Percentiles rank a stretch among this genome's conserved stretches.
These are phyloP conservation scores for Neofusicoccum kwambonambiense DNA, from an alignment of 2,329 filamentous ascomycete genomes.

Conservation along the genomic window DNA sequence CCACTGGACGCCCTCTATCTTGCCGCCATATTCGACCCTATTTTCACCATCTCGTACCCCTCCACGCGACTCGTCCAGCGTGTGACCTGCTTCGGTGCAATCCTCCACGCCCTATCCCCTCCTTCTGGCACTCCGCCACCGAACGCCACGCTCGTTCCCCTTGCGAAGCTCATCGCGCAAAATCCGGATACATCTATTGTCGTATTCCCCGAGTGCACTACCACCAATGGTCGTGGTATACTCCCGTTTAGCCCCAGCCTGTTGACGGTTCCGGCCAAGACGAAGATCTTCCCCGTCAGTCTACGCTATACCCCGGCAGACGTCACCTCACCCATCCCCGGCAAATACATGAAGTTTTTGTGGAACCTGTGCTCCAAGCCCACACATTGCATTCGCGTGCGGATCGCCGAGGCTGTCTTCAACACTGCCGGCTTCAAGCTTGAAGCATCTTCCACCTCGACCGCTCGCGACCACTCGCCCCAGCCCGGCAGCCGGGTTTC, in stretches of 20 bases:
- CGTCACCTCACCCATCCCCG: constrained; percentile 85
- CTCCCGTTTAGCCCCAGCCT: constrained; percentile 79
- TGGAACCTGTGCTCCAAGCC: constrained; percentile 84
- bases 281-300: constrained; percentile 86
- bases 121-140: constrained; percentile 44
- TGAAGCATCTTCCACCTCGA: not conserved
- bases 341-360: constrained; percentile 68
- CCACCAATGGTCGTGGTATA: constrained; percentile 89
- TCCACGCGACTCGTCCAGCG: constrained; percentile 69
- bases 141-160: constrained; percentile 33
- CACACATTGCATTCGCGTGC: constrained; percentile 85
- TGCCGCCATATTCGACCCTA: constrained; percentile 90
- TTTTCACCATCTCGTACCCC: constrained; percentile 87
- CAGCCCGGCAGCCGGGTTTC: not conserved
- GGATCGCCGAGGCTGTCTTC: constrained; percentile 75
- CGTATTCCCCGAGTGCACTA: constrained; percentile 91
- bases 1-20: constrained; percentile 93
- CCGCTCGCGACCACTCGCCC: not conserved
- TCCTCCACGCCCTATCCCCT: constrained; percentile 67
- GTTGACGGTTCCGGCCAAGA: constrained; percentile 62
- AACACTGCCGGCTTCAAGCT: constrained; percentile 25
- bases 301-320: constrained; percentile 86
- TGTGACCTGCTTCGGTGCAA: constrained; percentile 73
- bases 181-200: constrained; percentile 76
- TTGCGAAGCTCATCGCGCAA: constrained; percentile 56